Conservation (phyloP, 2,329 filamentous ascomycete species). For the Torrubiellomyces zombiae region DNA sequence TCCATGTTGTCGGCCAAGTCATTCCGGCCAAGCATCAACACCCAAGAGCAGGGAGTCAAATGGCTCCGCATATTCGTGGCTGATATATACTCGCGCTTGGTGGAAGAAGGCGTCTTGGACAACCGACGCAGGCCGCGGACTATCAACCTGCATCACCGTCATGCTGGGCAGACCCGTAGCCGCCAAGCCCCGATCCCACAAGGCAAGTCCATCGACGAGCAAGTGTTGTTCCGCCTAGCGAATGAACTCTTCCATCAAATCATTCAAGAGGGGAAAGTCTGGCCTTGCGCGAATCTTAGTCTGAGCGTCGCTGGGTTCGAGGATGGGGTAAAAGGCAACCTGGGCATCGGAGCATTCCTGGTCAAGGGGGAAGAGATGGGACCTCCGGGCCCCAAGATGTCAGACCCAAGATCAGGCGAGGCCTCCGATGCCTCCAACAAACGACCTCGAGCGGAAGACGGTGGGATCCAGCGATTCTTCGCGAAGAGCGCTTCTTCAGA, state of each 20-base stretch:
- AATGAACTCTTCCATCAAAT: conserved; percentile 65
- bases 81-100: conserved; percentile 76
- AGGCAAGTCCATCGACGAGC: conserved; percentile 57
- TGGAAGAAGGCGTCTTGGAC: conserved; percentile 81
- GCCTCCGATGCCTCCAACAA: conserved; percentile 10
- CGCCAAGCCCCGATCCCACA: conserved; percentile 61
- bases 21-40: conserved; percentile 71
- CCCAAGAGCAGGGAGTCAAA: conserved; percentile 56
- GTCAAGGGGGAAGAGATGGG: conserved; percentile 54
- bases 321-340: conserved; percentile 68
- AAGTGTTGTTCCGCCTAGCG: conserved; percentile 55
- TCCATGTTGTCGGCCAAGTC: conserved; percentile 96
- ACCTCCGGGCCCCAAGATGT: conserved; percentile 9
- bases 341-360: conserved; percentile 75
- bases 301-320: conserved; percentile 86
- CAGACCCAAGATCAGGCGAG: conserved; percentile 1
- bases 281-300: conserved; percentile 85
- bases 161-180: conserved; percentile 57
- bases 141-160: conserved; percentile 69
- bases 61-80: conserved; percentile 88
- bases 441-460: conserved; percentile 22
- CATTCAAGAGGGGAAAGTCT: conserved; percentile 58
- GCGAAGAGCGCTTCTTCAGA: too few relatives aligned
- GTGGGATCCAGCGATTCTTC: conserved; percentile 43
- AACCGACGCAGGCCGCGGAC: conserved; percentile 75